Base-by-base conservation (phyloP, 495 filamentous ascomycete genomes). In the Aspergillus coremiiformis region DNA sequence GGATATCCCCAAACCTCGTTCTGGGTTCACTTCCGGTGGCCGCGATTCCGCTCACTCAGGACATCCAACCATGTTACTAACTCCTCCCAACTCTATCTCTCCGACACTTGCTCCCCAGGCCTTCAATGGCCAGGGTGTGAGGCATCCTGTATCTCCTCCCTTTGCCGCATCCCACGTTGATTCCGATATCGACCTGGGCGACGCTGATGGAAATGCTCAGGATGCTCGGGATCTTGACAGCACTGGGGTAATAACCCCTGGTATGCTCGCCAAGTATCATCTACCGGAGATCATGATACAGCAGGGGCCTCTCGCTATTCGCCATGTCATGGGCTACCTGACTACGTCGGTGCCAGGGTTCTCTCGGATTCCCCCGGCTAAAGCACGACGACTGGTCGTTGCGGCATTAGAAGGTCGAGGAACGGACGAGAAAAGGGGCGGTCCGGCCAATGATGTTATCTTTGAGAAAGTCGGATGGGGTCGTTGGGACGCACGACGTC, bases 391-490 rank as follows among this genome's bases (percentile, higher is more conserved):
- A 63, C 72, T 95, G 30, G 88, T 95, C 3, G 90, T 94, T 17
- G 84, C 81, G 19, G 90, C 90, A 26, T 67, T 96, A 29, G 90
- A 95, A 70, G 80, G 83, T 58, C 82, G 85, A 54, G 84, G 84
- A 53, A 77, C 70, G 37, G 79, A 78, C 27, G 78, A 75, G 50
- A 80, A 82, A 57, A 80, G 81, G 33, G 88, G 84, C 46, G 76
- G 84, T 37, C 53, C 68, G 10, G 69, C 84, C 48, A 83, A 86
- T 57, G 87, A 92, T 48, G 87, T 97, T 48, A 77, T 86, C 57
- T 98, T 96, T 60, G 86, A 94, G 65, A 98, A 98, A 72, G 86
- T 95, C 52, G 93, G 93, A 52, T 98, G 93, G 93, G 93, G 93
- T 44, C 83, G 89, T 42, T 98, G 93, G 93, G 85, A 93, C 67